phyloP scores from a whole-genome alignment of 805 yeast species.

The Ogataea nitratoaversa region DNA sequence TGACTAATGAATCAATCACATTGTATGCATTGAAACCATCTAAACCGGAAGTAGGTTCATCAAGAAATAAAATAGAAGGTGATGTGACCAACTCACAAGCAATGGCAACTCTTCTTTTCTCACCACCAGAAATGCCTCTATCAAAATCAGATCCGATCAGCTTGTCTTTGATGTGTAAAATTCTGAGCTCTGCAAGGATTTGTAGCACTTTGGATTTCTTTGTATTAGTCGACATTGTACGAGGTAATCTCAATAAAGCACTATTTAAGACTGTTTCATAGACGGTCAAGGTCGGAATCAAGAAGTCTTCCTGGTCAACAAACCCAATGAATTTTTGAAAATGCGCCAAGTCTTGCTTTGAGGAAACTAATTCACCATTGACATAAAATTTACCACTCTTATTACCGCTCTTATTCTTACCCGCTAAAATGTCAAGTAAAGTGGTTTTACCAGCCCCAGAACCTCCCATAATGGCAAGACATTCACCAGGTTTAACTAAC shows the following conservation, averaged over 20 bases:
- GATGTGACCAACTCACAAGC: slow-evolving; percentile 91
- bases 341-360: slow-evolving; percentile 33
- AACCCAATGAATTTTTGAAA: slow-evolving; percentile 77
- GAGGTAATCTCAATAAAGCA: slow-evolving; percentile 84
- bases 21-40: slow-evolving; percentile 92
- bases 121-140: slow-evolving; percentile 93
- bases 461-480: slow-evolving; percentile 96
- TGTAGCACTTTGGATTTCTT: slow-evolving; percentile 80
- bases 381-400: slow-evolving; percentile 65
- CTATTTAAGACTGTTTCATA: slow-evolving; percentile 92
- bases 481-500: slow-evolving; percentile 77
- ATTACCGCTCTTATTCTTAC: slow-evolving; percentile 74
- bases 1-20: slow-evolving; percentile 80
- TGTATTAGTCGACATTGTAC: slow-evolving; percentile 65
- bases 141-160: slow-evolving; percentile 85
- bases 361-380: slow-evolving; percentile 55
- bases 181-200: slow-evolving; percentile 81
- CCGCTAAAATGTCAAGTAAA: slow-evolving; percentile 83
- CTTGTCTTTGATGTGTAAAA: slow-evolving; percentile 75
- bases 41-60: slow-evolving; percentile 94
- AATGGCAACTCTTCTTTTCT: slow-evolving; percentile 85
- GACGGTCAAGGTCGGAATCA: slow-evolving; percentile 90
- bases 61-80: slow-evolving; percentile 77
- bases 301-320: slow-evolving; percentile 92
- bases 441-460: slow-evolving; percentile 99